These are phyloP conservation scores for Colletotrichum falcatum DNA, from an alignment of 2,329 filamentous ascomycete genomes.

Conservation along the genomic window DNA sequence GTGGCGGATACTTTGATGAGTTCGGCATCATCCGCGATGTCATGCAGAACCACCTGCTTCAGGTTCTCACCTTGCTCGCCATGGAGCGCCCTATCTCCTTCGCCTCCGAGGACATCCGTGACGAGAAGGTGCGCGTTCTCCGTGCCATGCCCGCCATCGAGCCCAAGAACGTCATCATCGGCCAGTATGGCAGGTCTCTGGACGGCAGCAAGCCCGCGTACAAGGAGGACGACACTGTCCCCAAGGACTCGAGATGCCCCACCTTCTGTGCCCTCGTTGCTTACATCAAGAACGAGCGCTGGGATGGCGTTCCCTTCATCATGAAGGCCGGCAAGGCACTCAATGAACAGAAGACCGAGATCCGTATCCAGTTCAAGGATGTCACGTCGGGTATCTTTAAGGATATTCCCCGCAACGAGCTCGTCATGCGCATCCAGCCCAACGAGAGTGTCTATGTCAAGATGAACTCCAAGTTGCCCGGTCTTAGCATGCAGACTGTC, in stretches of 20 bases:
- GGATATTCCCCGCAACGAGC: slow-evolving; percentile 98
- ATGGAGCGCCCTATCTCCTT: slow-evolving; percentile 99
- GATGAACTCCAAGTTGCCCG: slow-evolving; percentile 99
- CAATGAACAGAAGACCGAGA: slow-evolving; percentile 99
- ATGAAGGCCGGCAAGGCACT: slow-evolving; percentile 98
- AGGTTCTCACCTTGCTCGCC: slow-evolving; percentile 93
- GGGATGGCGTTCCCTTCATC: slow-evolving; percentile 99
- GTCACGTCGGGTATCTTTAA: slow-evolving; percentile 99
- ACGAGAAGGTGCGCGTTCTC: slow-evolving; percentile 97
- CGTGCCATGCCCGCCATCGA: slow-evolving; percentile 94
- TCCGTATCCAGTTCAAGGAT: slow-evolving; percentile 99
- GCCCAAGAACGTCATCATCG: slow-evolving; percentile 99
- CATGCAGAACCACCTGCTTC: slow-evolving; percentile 99
- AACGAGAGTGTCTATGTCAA: slow-evolving; percentile 99
- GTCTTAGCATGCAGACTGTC: slow-evolving; percentile 99
- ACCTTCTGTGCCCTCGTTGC: slow-evolving; percentile 98
- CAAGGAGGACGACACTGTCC: slow-evolving; percentile 98
- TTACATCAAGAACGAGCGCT: slow-evolving; percentile 99
- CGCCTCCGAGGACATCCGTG: slow-evolving; percentile 96
- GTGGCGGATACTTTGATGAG: slow-evolving; percentile 98
- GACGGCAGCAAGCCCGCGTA: slow-evolving; percentile 97
- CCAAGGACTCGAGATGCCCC: slow-evolving; percentile 95
- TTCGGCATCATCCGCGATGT: slow-evolving; percentile 99
- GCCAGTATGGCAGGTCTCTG: slow-evolving; percentile 95
- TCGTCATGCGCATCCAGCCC: slow-evolving; percentile 98